Evolutionary conservation across 2,329 filamentous ascomycete species (phyloP).

Genomic region (Penicillium sp.): DNA sequence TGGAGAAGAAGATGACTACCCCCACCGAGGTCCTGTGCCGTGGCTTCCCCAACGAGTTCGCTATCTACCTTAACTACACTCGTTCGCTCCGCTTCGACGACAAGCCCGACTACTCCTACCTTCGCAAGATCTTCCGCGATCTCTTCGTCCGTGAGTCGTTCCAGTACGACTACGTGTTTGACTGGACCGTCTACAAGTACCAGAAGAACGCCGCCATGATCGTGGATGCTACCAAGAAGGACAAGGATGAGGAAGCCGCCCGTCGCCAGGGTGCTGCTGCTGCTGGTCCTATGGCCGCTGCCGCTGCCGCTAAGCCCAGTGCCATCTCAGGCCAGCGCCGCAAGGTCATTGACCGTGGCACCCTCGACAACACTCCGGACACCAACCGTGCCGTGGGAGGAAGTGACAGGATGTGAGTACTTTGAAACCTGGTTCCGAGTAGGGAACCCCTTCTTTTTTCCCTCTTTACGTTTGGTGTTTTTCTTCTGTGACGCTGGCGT

Average conservation of each 20-base stretch:
- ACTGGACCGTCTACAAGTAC: slow-evolving; percentile 99
- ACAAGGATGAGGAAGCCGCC: slow-evolving; percentile 72
- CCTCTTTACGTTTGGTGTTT: slow-evolving; percentile 81
- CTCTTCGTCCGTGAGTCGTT: slow-evolving; percentile 98
- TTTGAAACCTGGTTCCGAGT: slow-evolving; percentile 72
- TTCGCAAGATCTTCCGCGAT: slow-evolving; percentile 99
- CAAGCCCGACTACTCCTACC: slow-evolving; percentile 99
- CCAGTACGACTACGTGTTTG: slow-evolving; percentile 99
- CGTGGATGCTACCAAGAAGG: slow-evolving; percentile 73
- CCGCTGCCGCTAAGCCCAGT: slow-evolving; percentile 66
- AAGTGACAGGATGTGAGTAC: slow-evolving; percentile 96
- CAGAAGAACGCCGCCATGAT: slow-evolving; percentile 98
- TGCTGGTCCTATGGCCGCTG: slow-evolving; percentile 54
- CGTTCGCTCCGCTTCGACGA: slow-evolving; percentile 98
- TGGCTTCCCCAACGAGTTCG: slow-evolving; percentile 98
- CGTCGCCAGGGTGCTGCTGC: slow-evolving; percentile 67
- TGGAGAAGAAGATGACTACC: slow-evolving; percentile 99
- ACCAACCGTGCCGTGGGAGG: slow-evolving; percentile 74
- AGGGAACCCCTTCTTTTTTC: slow-evolving; percentile 70
- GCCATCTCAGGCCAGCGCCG: slow-evolving; percentile 75
- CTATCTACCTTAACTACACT: slow-evolving; percentile 99
- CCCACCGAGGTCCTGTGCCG: slow-evolving; percentile 98
- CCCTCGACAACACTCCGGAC: slow-evolving; percentile 69
- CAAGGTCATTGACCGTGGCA: slow-evolving; percentile 75
- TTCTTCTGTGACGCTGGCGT: slow-evolving; percentile 70